phyloP scores from a whole-genome alignment of 805 yeast genomes.

The Saccharomyces jurei region DNA sequence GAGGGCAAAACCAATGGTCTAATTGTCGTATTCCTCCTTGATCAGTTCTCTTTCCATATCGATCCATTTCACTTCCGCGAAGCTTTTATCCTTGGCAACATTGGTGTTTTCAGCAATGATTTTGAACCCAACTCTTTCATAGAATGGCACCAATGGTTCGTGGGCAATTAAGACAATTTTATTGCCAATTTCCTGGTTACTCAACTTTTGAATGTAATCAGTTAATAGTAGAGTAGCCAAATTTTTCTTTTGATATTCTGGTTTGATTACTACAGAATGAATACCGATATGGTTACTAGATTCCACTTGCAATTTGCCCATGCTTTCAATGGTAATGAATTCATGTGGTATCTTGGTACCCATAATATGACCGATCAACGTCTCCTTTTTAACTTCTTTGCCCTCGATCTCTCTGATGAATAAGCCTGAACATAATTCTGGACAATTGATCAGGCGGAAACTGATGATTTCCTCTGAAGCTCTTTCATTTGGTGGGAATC shows the following conservation, averaged over 20 bases:
- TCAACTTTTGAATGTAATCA: conserved; percentile 84
- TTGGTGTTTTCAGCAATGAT: conserved; percentile 48
- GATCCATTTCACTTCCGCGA: conserved; percentile 27
- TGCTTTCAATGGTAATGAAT: conserved; percentile 25
- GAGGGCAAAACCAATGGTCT: background rate
- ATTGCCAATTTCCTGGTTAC: conserved; percentile 80
- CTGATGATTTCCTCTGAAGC: conserved; percentile 52
- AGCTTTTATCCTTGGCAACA: conserved; percentile 25
- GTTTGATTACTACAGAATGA: conserved; percentile 73
- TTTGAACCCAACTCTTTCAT: conserved; percentile 72
- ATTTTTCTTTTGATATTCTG: conserved; percentile 71
- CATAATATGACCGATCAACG: conserved; percentile 69
- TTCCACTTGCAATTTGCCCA: conserved; percentile 41
- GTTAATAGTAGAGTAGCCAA: conserved; percentile 76
- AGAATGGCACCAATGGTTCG: conserved; percentile 60
- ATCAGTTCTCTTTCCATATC: conserved; percentile 32
- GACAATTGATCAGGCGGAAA: conserved; percentile 73
- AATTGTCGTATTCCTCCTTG: conserved; percentile 30
- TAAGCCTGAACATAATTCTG: conserved; percentile 84
- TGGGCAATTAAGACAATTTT: conserved; percentile 69
- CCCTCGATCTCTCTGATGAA: conserved; percentile 60
- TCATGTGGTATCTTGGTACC: conserved; percentile 55
- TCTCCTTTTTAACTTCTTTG: conserved; percentile 40
- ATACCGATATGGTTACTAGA: conserved; percentile 66
- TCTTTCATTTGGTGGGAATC: conserved; percentile 67